phyloP scores from a whole-genome alignment of 495 filamentous ascomycete genomes.

The Penicillium mononematosum region DNA sequence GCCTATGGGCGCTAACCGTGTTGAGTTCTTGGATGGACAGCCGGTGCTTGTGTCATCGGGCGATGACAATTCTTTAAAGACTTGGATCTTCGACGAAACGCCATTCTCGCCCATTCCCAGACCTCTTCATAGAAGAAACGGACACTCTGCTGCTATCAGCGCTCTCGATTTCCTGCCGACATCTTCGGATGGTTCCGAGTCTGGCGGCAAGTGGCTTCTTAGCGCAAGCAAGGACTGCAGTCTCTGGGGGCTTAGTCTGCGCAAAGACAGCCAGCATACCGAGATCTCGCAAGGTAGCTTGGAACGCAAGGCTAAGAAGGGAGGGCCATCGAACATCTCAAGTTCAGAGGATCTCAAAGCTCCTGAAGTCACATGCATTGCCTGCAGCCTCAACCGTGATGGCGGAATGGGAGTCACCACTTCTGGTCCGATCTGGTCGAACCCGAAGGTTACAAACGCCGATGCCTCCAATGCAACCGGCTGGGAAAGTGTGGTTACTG shows the following conservation, averaged over 20 bases:
- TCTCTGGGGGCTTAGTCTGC: constrained; percentile 92
- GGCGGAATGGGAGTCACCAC: constrained; percentile 81
- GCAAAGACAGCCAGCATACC: constrained; percentile 89
- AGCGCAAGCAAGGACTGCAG: constrained; percentile 84
- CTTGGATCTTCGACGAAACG: constrained; percentile 90
- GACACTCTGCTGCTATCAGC: constrained; percentile 83
- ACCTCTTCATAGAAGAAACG: constrained; percentile 77
- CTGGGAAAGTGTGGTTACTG: constrained; percentile 96
- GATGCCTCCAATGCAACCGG: constrained; percentile 71
- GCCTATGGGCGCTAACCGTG: constrained; percentile 62
- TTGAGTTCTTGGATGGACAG: constrained; percentile 91
- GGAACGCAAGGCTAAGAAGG: constrained; percentile 79
- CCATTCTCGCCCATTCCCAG: constrained; percentile 82
- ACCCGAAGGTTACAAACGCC: constrained; percentile 55
- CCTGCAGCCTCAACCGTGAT: constrained; percentile 87
- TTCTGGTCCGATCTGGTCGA: constrained; percentile 75
- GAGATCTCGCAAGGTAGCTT: constrained; percentile 88
- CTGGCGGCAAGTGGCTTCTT: constrained; percentile 88
- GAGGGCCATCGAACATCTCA: constrained; percentile 55
- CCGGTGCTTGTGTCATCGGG: constrained; percentile 86
- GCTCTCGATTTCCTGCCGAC: constrained; percentile 77
- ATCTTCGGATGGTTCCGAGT: constrained; percentile 84
- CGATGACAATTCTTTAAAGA: constrained; percentile 88
- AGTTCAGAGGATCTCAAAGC: constrained; percentile 71
- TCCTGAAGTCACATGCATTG: constrained; percentile 83